Conservation (phyloP, 148 eudicot species). For the Fallopia convolvulus region DNA sequence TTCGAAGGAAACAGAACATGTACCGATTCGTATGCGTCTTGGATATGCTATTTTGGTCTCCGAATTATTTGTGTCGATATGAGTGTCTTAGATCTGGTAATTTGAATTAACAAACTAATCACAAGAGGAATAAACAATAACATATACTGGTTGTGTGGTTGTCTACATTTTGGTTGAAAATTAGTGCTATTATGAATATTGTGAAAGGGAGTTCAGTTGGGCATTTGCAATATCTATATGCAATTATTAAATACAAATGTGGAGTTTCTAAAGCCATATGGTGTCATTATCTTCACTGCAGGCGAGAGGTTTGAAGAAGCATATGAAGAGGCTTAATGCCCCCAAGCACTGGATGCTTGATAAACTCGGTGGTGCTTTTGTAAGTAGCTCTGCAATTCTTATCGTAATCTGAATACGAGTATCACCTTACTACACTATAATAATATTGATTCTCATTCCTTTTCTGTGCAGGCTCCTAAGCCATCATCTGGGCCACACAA, state of each 20-base stretch:
- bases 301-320: conserved; percentile 14
- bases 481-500: conserved; percentile 19
- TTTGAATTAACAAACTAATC: no score
- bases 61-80: not conserved
- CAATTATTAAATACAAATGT: no score
- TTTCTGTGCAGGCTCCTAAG: conserved; percentile 11
- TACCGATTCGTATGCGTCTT: not conserved
- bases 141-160: no score
- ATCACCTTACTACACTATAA: no score
- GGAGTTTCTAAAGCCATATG: conserved; percentile 7
- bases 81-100: not conserved
- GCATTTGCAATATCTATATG: not conserved
- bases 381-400: not conserved
- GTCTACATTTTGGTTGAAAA: not conserved
- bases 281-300: conserved; percentile 8
- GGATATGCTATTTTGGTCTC: not conserved
- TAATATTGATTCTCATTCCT: not conserved
- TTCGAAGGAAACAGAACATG: not conserved
- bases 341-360: conserved; percentile 15
- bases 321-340: conserved; percentile 15
- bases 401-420: not conserved
- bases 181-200: not conserved
- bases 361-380: conserved; percentile 14
- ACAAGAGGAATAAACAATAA: no score
- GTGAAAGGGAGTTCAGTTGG: not conserved